Base-by-base conservation (phyloP, 306 rosid genomes). In the Leucaena leucocephala region DNA sequence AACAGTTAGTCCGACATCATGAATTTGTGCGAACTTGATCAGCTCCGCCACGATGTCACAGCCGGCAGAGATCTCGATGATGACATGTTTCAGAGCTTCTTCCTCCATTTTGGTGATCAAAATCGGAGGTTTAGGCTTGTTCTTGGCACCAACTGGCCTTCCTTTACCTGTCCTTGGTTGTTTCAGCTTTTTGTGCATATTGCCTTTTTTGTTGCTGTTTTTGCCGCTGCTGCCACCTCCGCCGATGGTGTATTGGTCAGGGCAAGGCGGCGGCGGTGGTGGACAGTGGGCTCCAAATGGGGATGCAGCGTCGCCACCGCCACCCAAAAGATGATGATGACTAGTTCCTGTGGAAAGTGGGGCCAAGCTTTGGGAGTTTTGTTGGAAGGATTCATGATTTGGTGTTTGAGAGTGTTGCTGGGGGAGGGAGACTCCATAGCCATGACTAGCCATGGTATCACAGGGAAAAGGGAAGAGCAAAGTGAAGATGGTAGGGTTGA, bases 81-180 rank as follows among this genome's bases (percentile, higher is more conserved):
- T 7, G 0, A 76, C 85, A 0, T 91, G 78, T 13, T 72, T 85
- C 61, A 85, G 40, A 38, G 77, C 59, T 0, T 75, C 52, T 2
- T 83, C 82, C 2, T 48, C 46, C 5, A 84, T 87, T 5, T 27
- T 27, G 27, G 27, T 27, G 27, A 27, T 27, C 27, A 27, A 27
- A 27, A 90, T 9, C 7, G 97, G 90, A 9, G 86, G 76, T 52
- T 87, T 87, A 0, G 93, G 93, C 48, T 85, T 92, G 81, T 92
- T 92, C 83, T 86, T 89, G 0, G 97, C 89, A 0, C 97, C 95
- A 2, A 76, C 87, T 3, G 95, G 97, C 39, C 95, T 85, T 2
- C 95, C 97, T 50, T 91, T 81, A 1, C 87, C 89, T 64, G 58
- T 89, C 66, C 46, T 87, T 0, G 74, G 3, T 12, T 40, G 15